Conservation (phyloP, 352 stramenopile species). For the Pythium graminicola region DNA sequence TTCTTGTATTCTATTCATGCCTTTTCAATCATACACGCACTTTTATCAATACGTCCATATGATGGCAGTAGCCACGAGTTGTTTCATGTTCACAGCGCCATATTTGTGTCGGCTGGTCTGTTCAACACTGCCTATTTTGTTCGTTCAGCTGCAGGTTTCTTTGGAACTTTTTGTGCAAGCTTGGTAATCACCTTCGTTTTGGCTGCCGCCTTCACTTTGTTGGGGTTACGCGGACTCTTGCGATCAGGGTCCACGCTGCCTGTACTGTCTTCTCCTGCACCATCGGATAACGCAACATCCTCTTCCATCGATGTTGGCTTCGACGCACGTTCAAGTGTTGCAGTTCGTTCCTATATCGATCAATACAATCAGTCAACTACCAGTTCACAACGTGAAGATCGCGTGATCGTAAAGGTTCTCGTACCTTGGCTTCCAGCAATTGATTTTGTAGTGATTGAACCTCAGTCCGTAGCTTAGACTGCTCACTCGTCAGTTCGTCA, state of each 20-base stretch:
- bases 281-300: slow-evolving; percentile 11
- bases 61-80: too few species aligned
- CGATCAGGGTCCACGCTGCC: slow-evolving; percentile 17
- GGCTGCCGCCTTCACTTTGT: slow-evolving; percentile 8
- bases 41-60: not conserved
- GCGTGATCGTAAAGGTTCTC: too few species aligned
- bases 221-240: slow-evolving; percentile 18
- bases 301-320: slow-evolving; percentile 5
- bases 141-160: slow-evolving; percentile 15
- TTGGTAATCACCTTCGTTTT: slow-evolving; percentile 18
- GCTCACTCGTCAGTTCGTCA: slow-evolving; percentile 71
- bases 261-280: slow-evolving; percentile 16
- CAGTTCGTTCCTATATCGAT: slow-evolving; percentile 8
- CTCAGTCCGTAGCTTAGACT: slow-evolving; percentile 47
- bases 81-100: not conserved
- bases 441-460: slow-evolving; percentile 57
- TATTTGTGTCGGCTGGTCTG: not conserved
- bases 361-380: not conserved
- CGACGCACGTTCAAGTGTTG: slow-evolving; percentile 6
- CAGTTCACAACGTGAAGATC: not conserved
- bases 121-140: slow-evolving; percentile 17
- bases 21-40: not conserved
- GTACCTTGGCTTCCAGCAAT: slow-evolving; percentile 59
- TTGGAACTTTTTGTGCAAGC: slow-evolving; percentile 10
- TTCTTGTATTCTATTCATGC: slow-evolving; percentile 21